phyloP scores from a whole-genome alignment of 2,329 filamentous ascomycete species.

The Penicillium sp. region DNA sequence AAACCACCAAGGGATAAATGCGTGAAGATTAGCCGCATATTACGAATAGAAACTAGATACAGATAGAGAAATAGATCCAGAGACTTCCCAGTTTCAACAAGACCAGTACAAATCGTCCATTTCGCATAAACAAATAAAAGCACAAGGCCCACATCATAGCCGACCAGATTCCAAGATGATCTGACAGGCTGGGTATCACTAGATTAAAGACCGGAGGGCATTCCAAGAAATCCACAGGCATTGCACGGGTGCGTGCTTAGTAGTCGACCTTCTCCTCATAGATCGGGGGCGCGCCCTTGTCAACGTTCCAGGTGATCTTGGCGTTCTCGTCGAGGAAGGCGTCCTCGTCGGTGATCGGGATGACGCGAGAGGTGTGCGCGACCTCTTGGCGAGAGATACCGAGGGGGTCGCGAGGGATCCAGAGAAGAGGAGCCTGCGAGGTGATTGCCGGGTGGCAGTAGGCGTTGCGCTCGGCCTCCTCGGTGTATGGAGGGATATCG shows the following conservation, averaged over 20 bases:
- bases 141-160: conserved; percentile 11
- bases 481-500: conserved; percentile 56
- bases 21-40: conserved; percentile 14
- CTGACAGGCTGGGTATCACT: conserved; percentile 21
- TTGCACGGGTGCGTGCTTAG: conserved; percentile 25
- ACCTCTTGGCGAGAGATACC: conserved; percentile 76
- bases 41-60: conserved; percentile 10
- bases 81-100: background rate
- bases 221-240: background rate
- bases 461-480: conserved; percentile 60
- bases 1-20: conserved; percentile 15
- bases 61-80: background rate
- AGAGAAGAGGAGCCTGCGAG: conserved; percentile 63
- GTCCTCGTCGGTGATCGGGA: conserved; percentile 76
- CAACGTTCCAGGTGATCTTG: conserved; percentile 56
- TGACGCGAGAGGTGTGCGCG: conserved; percentile 63
- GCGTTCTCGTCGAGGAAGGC: conserved; percentile 67
- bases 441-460: conserved; percentile 69
- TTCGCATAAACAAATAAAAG: background rate
- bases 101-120: background rate
- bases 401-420: conserved; percentile 73
- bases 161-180: background rate
- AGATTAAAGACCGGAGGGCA: background rate
- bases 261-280: conserved; percentile 55
- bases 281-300: conserved; percentile 55